These are phyloP conservation scores for Colletotrichum liriopes DNA, from an alignment of 2,329 filamentous ascomycete species.

Conservation along the genomic window DNA sequence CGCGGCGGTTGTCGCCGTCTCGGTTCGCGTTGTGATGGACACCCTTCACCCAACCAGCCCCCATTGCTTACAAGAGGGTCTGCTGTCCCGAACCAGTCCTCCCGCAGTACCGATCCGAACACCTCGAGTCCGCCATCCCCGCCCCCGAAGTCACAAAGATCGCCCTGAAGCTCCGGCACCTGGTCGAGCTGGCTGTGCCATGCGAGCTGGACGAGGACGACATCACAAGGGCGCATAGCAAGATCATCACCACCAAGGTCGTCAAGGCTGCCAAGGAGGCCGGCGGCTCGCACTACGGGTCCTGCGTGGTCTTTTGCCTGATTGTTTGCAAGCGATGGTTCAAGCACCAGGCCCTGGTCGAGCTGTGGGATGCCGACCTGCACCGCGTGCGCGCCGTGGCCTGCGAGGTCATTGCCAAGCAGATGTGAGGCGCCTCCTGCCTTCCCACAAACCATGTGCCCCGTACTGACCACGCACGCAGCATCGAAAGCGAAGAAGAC, in stretches of 20 bases:
- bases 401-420: constrained; percentile 93
- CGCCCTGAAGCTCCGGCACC: constrained; percentile 89
- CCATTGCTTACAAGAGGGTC: constrained; percentile 31
- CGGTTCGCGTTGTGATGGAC: background rate
- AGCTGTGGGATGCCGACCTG: constrained; percentile 94
- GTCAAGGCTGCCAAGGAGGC: constrained; percentile 86
- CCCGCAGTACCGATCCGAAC: constrained; percentile 72
- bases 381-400: constrained; percentile 85
- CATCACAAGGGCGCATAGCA: constrained; percentile 86
- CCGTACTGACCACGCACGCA: constrained; percentile 49
- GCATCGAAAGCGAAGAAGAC: constrained; percentile 90
- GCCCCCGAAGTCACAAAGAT: constrained; percentile 89
- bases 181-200: constrained; percentile 90
- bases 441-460: background rate
- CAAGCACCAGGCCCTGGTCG: constrained; percentile 80
- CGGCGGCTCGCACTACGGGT: constrained; percentile 79
- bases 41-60: background rate
- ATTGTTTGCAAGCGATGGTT: constrained; percentile 83
- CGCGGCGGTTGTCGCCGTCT: background rate
- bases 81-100: constrained; percentile 67
- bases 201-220: constrained; percentile 87
- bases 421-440: constrained; percentile 54
- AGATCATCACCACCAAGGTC: constrained; percentile 86
- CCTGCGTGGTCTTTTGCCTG: constrained; percentile 88
- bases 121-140: constrained; percentile 77